A percentile compares a stretch with the other conserved stretches of the same genome.
phyloP scores from a whole-genome alignment of 163 green algal species.

The Scenedesmus sp. region DNA sequence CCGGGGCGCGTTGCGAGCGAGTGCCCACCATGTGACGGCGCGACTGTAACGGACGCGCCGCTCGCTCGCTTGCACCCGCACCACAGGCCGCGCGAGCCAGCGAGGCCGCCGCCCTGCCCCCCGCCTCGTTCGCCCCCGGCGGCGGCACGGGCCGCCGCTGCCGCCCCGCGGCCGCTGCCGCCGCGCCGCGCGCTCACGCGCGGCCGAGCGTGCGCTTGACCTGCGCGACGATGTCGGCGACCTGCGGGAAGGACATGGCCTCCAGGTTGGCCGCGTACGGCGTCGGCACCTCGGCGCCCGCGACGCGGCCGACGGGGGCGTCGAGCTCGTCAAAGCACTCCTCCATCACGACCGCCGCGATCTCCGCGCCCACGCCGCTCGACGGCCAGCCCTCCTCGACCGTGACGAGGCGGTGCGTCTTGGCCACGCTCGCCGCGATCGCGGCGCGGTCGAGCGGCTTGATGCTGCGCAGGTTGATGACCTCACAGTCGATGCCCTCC shows the following conservation, averaged over 20 bases:
- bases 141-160: too few species aligned
- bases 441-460: constrained; percentile 94
- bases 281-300: constrained; percentile 92
- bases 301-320: constrained; percentile 89
- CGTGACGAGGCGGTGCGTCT: constrained; percentile 79
- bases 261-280: constrained; percentile 97
- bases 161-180: too few species aligned
- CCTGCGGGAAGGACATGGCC: constrained; percentile 77
- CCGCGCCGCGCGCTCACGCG: constrained; percentile 1
- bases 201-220: constrained; percentile 41
- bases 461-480: constrained; percentile 95
- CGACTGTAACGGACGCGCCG: too few species aligned
- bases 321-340: constrained; percentile 98
- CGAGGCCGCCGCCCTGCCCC: too few species aligned
- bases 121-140: too few species aligned
- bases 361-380: constrained; percentile 87
- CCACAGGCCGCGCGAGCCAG: too few species aligned
- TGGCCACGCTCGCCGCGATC: constrained; percentile 84
- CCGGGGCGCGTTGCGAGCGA: too few species aligned
- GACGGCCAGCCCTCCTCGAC: constrained; percentile 99
- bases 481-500: constrained; percentile 89
- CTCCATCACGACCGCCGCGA: constrained; percentile 88
- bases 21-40: too few species aligned
- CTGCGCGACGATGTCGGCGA: constrained; percentile 79
- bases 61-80: background rate